Base-by-base conservation (phyloP, 805 yeast species). In the Candida endomychidarum region DNA sequence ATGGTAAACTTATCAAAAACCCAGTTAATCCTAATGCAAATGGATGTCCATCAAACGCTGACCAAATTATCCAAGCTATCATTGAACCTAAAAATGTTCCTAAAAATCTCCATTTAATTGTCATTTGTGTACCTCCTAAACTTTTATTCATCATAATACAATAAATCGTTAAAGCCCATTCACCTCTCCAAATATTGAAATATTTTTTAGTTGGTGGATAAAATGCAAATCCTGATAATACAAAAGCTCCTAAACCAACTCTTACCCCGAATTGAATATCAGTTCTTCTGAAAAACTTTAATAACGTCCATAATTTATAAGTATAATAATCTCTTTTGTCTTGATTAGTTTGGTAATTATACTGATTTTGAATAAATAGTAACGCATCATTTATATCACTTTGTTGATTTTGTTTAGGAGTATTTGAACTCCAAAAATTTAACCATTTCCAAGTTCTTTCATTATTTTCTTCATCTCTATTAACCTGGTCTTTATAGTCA, bases 101-200 rank as follows among this genome's bases (percentile, higher is more conserved):
- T 18, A 81, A 45, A 40, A 86, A 69, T 51, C 86, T 65, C 84
- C 85, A 81, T 49, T 80, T 80, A 4, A 80, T 81, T 0, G 93
- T 83, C 80, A 81, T 78, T 8, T 86, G 75, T 0, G 95, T 87
- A 0, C 95, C 95, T 8, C 96, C 96, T 4, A 86, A 64, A 0
- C 90, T 82, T 52, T 85, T 85, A 50, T 83, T 84, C 91, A 86
- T 86, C 67, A 86, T 84, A 40, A 86, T 82, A 50, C 86, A 80
- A 50, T 79, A 86, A 0, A 89, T 81, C n/a, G 84, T 85, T 26
- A 86, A 61, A 0, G 88, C 81, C 96, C 96, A 86, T 56, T 86
- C 96, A 11, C 84, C 83, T 47, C 90, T 63, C 88, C 87, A 85
- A 29, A 67, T 71, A 34, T 64, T 72, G 51, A 86, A 87, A 1